Evolutionary conservation across 192 early-diverging fungal species (phyloP).

Genomic region (Backusella sp.): DNA sequence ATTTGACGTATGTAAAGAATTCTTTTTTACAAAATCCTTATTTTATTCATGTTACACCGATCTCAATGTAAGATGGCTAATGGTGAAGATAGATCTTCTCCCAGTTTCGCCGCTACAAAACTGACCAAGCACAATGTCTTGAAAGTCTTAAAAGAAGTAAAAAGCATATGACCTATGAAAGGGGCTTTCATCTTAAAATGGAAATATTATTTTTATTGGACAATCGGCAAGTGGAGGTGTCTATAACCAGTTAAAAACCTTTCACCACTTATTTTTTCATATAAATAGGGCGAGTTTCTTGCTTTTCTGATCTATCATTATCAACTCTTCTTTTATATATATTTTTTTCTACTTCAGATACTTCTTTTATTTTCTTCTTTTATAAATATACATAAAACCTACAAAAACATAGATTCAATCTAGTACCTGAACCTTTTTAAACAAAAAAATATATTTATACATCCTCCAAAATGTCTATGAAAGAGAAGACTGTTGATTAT

Average conservation of each 20-base stretch:
- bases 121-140: not conserved
- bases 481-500: not conserved
- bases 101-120: not conserved
- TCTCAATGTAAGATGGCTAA: not conserved
- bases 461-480: not conserved
- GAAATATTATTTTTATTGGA: not conserved
- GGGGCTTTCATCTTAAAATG: not conserved
- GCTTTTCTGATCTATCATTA: not conserved
- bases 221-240: not conserved
- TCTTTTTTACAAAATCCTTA: not conserved
- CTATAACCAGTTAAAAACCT: not conserved
- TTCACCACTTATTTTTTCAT: not conserved
- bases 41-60: not conserved
- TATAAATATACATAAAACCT: not conserved
- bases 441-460: not conserved
- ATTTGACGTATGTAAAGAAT: not conserved
- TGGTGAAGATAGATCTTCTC: not conserved
- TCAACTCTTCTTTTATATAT: not conserved
- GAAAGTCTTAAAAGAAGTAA: not conserved
- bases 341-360: not conserved
- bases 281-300: not conserved
- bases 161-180: constrained; percentile 9
- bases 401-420: not conserved
- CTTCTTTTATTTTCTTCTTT: not conserved
- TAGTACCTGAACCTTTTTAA: not conserved